phyloP scores from a whole-genome alignment of 805 yeast species.

The Barnettozyma sucrosica region DNA sequence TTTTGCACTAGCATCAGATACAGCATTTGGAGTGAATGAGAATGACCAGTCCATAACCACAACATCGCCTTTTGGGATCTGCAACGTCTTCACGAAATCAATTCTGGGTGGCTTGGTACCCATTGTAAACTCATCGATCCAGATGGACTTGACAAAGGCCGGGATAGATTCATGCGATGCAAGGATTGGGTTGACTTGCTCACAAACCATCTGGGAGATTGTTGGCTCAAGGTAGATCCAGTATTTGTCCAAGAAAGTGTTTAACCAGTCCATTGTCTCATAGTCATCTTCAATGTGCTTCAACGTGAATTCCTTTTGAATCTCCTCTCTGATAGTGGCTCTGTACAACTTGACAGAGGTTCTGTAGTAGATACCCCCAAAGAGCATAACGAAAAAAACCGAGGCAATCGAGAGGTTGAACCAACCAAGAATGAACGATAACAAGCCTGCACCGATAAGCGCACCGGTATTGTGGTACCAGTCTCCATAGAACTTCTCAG shows the following conservation, averaged over 20 bases:
- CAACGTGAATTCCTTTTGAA: conserved; percentile 81
- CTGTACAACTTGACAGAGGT: conserved; percentile 79
- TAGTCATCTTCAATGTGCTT: conserved; percentile 79
- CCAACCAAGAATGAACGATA: conserved; percentile 78
- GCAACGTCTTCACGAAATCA: conserved; percentile 83
- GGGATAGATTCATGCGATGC: conserved; percentile 77
- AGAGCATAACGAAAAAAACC: conserved; percentile 62
- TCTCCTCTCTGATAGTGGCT: conserved; percentile 63
- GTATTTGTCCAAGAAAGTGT: conserved; percentile 80
- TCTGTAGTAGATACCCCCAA: conserved; percentile 68
- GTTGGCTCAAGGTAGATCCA: conserved; percentile 92
- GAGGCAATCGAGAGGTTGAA: conserved; percentile 75
- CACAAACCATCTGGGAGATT: conserved; percentile 76
- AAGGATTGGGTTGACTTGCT: conserved; percentile 76
- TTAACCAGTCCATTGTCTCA: conserved; percentile 95
- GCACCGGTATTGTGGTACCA: conserved; percentile 92
- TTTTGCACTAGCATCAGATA: conserved; percentile 77
- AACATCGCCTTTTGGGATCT: conserved; percentile 84
- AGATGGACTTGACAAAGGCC: conserved; percentile 71
- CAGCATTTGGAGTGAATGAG: conserved; percentile 87
- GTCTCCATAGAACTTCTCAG: conserved; percentile 79
- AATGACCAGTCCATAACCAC: conserved; percentile 98
- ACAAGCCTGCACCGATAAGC: conserved; percentile 56
- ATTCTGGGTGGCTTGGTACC: conserved; percentile 96
- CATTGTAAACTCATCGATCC: conserved; percentile 83